Base-by-base conservation (phyloP, 345 rosid genomes). In the Capsella bursapastoris region DNA sequence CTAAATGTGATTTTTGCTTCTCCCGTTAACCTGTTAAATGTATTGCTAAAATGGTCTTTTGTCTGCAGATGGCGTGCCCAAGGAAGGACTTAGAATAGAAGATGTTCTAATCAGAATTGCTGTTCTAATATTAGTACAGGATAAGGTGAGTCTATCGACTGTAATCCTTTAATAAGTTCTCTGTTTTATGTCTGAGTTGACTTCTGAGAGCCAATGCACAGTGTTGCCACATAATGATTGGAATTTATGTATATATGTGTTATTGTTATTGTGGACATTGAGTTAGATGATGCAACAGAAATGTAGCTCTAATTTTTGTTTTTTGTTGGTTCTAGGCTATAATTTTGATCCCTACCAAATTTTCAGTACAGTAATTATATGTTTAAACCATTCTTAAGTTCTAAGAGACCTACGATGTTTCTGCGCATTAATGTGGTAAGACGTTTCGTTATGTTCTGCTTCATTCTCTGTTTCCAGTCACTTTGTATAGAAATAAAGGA, bases 21-120 rank as follows among this genome's bases (percentile, higher is more conserved):
- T 58, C 50, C 53, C 58, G 66, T 45, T 45, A 53, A 45, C 64
- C 68, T 15, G 13, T 45, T 64, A 50, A 57, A 65, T 44, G n/a
- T 52, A 53, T 35, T 52, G 7, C 7, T 45, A 52, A 32, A 34
- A 28, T 58, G 16, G 27, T 68, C 47, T 57, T 22, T 84, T 83
- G 71, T 75, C 58, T 85, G 74, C 80, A 96, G 99, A 90, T 82
- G 98, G 98, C 69, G 98, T 96, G 65, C 99, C 99, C 5, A 92
- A 96, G 82, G 99, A 96, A 83, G 99, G 99, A 70, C 97, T 96
- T 64, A 82, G 99, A 84, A 86, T 88, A 68, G 84, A 74, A 72
- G 99, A 96, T 74, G 98, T 96, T 8, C 88, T 96, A 9, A 85
- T 90, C 49, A 86, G 99, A 80, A 86, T 90, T 68, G 96, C 95